Evolutionary conservation across 305 asterid genomes (phyloP), one percentile per base, ranked within the genome.

Genomic region (Solanum hybrid): DNA sequence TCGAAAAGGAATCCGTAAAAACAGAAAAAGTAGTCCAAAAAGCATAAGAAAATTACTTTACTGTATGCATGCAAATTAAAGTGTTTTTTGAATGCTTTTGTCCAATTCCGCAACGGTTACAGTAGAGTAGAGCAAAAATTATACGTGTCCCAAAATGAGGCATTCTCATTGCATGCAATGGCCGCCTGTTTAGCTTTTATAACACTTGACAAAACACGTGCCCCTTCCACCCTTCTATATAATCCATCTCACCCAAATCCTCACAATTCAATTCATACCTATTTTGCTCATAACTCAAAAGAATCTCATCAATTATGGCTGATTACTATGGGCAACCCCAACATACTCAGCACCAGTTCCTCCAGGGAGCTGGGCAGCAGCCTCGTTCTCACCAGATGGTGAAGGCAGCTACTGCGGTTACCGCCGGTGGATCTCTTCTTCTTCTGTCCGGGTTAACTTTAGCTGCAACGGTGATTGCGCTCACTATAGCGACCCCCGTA

Each of bases 381-480:
- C 96, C 97, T 5, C 91, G 81, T 31, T 89, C 96, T 89, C 96
- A 93, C 93, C 93, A 89, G 89, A 88, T 95, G 87, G 96, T 95
- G n/a, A 95, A 94, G 92, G 95, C 97, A 0, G 95, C 96, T 12
- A 95, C 98, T 0, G 97, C 97, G 1, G 95, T 87, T 39, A 94
- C 98, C 0, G 97, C 97, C 4, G 98, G 98, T 2, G 94, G 99
- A 4, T 95, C 97, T 0, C 95, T 96, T n/a, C 94, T 96, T 3
- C 89, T 95, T 17, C 95, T 96, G 29, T 93, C 98, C 17, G 95
- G 98, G 14, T 76, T 96, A 51, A 95, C 94, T 0, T 75, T 96
- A 4, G 95, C 95, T 7, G 96, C 90, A 32, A 96, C 99, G 0
- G 97, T 96, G 15, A 89, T 95, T 1, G 96, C 92, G 0, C 98